phyloP scores from a whole-genome alignment of 768 basidiomycete genomes.

The Naganishia kalamii region DNA sequence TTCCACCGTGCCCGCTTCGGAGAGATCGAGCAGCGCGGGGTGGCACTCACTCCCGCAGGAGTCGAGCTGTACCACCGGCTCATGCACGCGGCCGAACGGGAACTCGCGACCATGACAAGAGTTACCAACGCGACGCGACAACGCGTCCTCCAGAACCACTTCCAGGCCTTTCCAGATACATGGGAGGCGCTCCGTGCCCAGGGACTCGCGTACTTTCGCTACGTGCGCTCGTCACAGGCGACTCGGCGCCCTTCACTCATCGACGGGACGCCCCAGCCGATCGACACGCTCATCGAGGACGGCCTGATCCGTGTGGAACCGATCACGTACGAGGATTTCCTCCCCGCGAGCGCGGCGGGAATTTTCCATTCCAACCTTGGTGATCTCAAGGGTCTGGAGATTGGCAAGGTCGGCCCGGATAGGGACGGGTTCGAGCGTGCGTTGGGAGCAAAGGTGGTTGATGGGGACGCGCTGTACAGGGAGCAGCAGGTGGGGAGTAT shows the following conservation, averaged over 20 bases:
- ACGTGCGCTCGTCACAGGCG: conserved; percentile 9
- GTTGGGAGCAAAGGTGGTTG: conserved; percentile 29
- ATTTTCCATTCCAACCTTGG: conserved; percentile 41
- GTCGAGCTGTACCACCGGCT: conserved; percentile 28
- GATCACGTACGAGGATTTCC: conserved; percentile 42
- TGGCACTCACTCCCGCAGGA: conserved; percentile 35
- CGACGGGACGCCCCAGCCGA: conserved; percentile 7
- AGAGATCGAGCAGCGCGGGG: conserved; percentile 41
- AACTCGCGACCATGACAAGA: not conserved
- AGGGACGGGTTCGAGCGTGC: conserved; percentile 31
- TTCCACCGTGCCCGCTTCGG: conserved; percentile 40
- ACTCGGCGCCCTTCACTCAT: conserved; percentile 1
- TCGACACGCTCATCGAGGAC: conserved; percentile 29
- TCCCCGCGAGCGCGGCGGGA: conserved; percentile 43
- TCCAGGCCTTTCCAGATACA: conserved; percentile 32
- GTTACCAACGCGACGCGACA: conserved; percentile 28
- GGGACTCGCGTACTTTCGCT: conserved; percentile 36
- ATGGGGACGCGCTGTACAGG: conserved; percentile 35
- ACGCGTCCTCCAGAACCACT: conserved; percentile 24
- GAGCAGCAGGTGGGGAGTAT: conserved; percentile 25
- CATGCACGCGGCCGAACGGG: conserved; percentile 20
- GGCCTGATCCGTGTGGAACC: conserved; percentile 30
- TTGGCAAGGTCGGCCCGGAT: conserved; percentile 18
- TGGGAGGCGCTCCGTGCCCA: conserved; percentile 31
- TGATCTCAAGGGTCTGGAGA: conserved; percentile 14